phyloP scores from a whole-genome alignment of 495 filamentous ascomycete species.

The Xanthoparmelia taractica region DNA sequence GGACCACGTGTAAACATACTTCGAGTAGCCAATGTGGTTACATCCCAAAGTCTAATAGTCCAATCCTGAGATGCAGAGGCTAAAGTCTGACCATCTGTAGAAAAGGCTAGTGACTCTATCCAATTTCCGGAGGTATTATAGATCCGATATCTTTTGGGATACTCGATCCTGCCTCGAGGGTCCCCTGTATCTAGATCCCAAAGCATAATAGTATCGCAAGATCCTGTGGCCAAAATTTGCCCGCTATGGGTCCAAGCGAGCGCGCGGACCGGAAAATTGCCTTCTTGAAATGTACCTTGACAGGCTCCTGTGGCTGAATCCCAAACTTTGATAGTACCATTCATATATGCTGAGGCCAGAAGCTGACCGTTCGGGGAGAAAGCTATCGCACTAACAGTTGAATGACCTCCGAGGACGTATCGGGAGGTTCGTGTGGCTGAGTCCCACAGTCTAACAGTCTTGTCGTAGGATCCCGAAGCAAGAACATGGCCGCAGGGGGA shows the following conservation, averaged over 20 bases:
- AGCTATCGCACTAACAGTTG: constrained; percentile 23
- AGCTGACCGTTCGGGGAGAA: constrained; percentile 30
- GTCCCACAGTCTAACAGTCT: too few relatives aligned
- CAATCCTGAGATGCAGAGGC: too few relatives aligned
- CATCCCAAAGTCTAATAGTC: too few relatives aligned
- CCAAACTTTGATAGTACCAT: constrained; percentile 35
- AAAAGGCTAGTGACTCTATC: too few relatives aligned
- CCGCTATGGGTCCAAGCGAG: constrained; percentile 31
- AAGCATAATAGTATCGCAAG: not conserved
- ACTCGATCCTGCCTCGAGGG: not conserved
- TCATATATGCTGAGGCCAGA: constrained; percentile 31
- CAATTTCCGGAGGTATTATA: too few relatives aligned
- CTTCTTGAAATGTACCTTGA: too few relatives aligned
- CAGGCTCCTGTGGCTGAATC: constrained; percentile 14
- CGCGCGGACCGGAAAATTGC: constrained; percentile 15
- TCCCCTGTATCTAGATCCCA: not conserved
- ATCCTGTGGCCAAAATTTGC: constrained; percentile 19
- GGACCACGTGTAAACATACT: not conserved
- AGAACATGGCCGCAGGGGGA: too few relatives aligned
- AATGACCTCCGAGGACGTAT: constrained; percentile 19
- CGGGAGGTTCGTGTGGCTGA: too few relatives aligned
- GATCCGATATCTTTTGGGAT: too few relatives aligned
- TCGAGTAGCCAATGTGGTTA: too few relatives aligned
- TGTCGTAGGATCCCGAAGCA: too few relatives aligned
- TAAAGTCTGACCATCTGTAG: too few relatives aligned